Evolutionary conservation across 139 green algal genomes (phyloP), one percentile per base, ranked within the genome.

Genomic region (Micractinium sp.): DNA sequence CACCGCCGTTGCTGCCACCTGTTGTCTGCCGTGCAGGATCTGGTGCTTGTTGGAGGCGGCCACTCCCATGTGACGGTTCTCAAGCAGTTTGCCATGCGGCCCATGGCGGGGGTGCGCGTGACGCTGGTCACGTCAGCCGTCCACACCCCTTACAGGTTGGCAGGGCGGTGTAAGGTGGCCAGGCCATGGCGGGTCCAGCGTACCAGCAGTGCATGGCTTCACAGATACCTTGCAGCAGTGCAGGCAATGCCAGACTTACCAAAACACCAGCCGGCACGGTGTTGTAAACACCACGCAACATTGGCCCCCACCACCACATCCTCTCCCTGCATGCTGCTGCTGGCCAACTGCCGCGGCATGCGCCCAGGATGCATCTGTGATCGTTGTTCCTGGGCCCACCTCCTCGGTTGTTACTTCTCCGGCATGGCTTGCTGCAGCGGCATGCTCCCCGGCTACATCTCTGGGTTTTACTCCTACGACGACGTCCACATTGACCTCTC

Each of bases 361-460:
- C 47, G 5, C 47, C 3, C n/a, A 82, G 33, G n/a, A 14, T 39
- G 36, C 76, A 27, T 15, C n/a, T n/a, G n/a, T n/a, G n/a, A n/a
- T n/a, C n/a, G n/a, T n/a, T n/a, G n/a, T n/a, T n/a, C n/a, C n/a
- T n/a, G n/a, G n/a, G n/a, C n/a, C n/a, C n/a, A 82, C 13, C 23
- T 0, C 25, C 85, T 35, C 47, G 5, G 16, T 81, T 22, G 23
- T n/a, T 19, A 56, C 66, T 79, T 38, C 23, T 35, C 16, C 29
- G 81, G 13, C n/a, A n/a, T n/a, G n/a, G n/a, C 47, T 31, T 27
- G 53, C 38, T 67, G 89, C 93, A 98, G 96, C 89, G 98, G 98
- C 66, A 99, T 99, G 98, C 95, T 99, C 74, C 98, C 98, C 14
- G 98, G 98, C 20, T 98, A 95, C 89, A 94, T 99, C 14, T 94